Base-by-base conservation (phyloP, 2,329 filamentous ascomycete species). In the Paecilomyces formosus region DNA sequence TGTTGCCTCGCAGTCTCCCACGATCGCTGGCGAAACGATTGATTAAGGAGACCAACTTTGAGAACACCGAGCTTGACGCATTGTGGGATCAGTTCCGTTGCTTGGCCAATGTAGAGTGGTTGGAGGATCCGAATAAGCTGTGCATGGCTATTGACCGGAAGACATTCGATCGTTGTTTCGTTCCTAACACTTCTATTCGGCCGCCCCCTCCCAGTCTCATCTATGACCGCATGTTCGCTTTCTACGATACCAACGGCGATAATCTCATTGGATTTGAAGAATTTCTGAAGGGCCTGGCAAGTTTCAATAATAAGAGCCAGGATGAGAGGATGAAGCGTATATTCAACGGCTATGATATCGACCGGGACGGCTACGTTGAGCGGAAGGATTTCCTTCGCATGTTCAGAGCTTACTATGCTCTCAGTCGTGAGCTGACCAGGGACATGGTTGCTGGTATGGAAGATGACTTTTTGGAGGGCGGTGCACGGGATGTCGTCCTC, bases 81-180 rank as follows among this genome's bases (percentile, higher is more conserved):
- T 85, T 96, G 50, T 97, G 92, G 88, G 93, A 97, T 69, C 93
- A 97, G 70, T 99, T 96, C 83, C 92, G 90, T 4, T 97, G 92
- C 71, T 87, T 97, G 74, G 93, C 93, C 50, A 93, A 89, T 64
- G 88, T 87, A 5, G 87, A 93, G 70, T 96, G 89, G 88, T 78
- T 85, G 33, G 84, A 88, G 18, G 93, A 97, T 69, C 89, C 91
- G 0, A 86, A 89, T 65, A 83, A 87, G 22, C 81, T 97, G 50
- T 81, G 83, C 57, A 81, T 93, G 65, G 94, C 92, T 33, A 95
- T 97, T 79, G 92, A 97, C 70, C 86, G 92, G 61, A 89, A 88
- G 73, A 96, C 91, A 0, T 99, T 99, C 74, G 91, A 97, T 70
- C 86, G 89, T 54, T 96, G 92, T 65, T 86, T 97, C 60, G 87